Evolutionary conservation across 208 protist genomes (phyloP), one percentile per base, ranked within the genome.

Genomic region (Angomonas deanei): DNA sequence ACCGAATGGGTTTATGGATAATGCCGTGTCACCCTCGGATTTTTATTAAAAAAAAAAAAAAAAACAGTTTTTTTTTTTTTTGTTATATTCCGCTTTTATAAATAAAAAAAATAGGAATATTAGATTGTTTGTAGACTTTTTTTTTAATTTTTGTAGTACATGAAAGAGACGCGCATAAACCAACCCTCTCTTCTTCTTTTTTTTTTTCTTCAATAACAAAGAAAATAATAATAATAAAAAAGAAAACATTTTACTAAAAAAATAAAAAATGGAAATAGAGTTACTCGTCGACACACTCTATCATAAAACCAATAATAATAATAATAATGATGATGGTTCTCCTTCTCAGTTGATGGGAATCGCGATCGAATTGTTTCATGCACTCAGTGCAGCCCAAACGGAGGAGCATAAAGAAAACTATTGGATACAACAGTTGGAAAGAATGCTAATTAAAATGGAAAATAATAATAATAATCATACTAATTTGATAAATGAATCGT

Each of bases 11-110:
- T 53, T n/a, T 53, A 26, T 28, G 21, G 47, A 53, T 24, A 42
- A 6, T 53, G 23, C 8, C 23, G 47, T 53, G 47, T n/a, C 21
- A 28, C 47, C 47, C 23, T 28, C n/a, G 8, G n/a, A 26, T 8
- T 53, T 53, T n/a, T 53, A 15, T 53, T 53, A 15, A 53, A 23
- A 15, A 53, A 23, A 53, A n/a, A n/a, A n/a, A n/a, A n/a, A n/a
- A n/a, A n/a, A n/a, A n/a, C n/a, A n/a, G n/a, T 42, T 15, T 42
- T 8, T 8, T 27, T 61, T 61, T 47, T 19, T 61, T 61, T 36
- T 61, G 13, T 46, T 61, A 17, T 64, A 27, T 54, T 64, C 32
- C n/a, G n/a, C 23, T 64, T 32, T 39, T 61, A 5, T 5, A 50
- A 19, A 36, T 3, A 38, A 34, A 32, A 32, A 32, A 56, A 32